Percentiles rank a stretch among this genome's conserved stretches.
phyloP scores from a whole-genome alignment of 208 protist species.

The Leishmania braziliensis region DNA sequence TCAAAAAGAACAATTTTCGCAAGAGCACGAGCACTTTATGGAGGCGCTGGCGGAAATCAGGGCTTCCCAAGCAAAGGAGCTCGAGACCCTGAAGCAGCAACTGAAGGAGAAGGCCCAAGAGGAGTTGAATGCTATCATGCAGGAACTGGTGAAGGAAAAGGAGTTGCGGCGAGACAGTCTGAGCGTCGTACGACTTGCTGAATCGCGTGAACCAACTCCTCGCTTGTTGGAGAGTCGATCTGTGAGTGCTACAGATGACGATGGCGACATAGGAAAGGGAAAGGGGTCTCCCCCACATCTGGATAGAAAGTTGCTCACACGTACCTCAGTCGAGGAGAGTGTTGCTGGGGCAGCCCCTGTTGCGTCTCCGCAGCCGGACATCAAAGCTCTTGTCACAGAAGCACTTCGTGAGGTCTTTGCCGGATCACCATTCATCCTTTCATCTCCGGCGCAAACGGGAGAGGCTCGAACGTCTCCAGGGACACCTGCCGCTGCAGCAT shows the following conservation, averaged over 20 bases:
- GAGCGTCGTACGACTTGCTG: not conserved
- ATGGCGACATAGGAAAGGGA: conserved; percentile 10
- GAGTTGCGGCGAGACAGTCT: conserved; percentile 7
- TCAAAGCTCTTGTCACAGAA: conserved; percentile 68
- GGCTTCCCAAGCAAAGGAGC: conserved; percentile 33
- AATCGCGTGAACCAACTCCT: conserved; percentile 16
- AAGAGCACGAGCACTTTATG: conserved; percentile 28
- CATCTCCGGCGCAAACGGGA: conserved; percentile 31
- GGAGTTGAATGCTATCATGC: conserved; percentile 54
- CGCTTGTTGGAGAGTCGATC: conserved; percentile 24
- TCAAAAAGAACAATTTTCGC: conserved; percentile 27
- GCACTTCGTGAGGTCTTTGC: conserved; percentile 66
- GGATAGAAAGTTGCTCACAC: conserved; percentile 25
- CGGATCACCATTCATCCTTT: conserved; percentile 61
- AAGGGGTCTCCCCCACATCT: conserved; percentile 31
- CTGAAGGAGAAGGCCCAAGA: conserved; percentile 51
- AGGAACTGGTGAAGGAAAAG: conserved; percentile 47
- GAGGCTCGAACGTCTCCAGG: conserved; percentile 9
- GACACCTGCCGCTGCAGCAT: conserved; percentile 15
- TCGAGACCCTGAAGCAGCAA: conserved; percentile 47
- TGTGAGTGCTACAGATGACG: conserved; percentile 35
- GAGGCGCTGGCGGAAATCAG: conserved; percentile 34
- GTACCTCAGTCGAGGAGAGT: conserved; percentile 1
- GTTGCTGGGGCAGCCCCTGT: not conserved
- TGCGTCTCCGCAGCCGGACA: conserved; percentile 29